These are phyloP conservation scores for Boletus holoroseus DNA, from an alignment of 1,284 basidiomycete species.

Conservation along the genomic window DNA sequence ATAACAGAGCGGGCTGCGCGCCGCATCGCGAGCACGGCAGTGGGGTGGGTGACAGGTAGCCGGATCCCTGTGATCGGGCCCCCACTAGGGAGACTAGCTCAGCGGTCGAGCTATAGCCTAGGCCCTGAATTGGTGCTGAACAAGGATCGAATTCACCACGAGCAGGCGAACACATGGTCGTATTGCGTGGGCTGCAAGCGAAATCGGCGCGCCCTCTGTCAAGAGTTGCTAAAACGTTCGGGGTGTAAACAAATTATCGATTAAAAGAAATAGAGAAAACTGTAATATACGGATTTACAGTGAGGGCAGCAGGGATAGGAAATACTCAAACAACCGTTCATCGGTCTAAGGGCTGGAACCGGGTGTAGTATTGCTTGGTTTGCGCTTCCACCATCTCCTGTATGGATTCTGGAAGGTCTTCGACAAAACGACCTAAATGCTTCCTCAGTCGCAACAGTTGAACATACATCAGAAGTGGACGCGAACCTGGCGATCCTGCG, in stretches of 20 bases:
- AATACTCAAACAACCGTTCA: slow-evolving; percentile 16
- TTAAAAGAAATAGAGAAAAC: neutral
- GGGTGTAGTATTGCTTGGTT: slow-evolving; percentile 72
- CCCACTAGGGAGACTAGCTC: neutral
- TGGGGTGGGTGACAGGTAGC: neutral
- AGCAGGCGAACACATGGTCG: neutral
- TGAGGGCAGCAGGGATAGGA: neutral
- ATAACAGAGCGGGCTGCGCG: neutral
- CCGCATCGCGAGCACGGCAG: neutral
- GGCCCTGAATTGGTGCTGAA: neutral
- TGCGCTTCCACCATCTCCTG: slow-evolving; percentile 75
- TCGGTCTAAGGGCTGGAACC: slow-evolving; percentile 50
- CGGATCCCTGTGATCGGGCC: neutral
- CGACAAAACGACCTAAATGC: slow-evolving; percentile 66
- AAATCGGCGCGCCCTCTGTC: neutral
- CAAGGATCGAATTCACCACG: neutral
- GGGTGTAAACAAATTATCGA: neutral
- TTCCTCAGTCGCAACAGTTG: slow-evolving; percentile 7
- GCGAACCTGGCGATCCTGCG: slow-evolving; percentile 80
- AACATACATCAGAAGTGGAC: neutral
- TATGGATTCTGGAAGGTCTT: slow-evolving; percentile 86
- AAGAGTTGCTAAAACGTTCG: neutral
- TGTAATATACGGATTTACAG: slow-evolving; percentile 6
- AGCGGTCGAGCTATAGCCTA: neutral
- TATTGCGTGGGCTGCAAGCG: neutral